Conservation (phyloP, 352 stramenopile species). For the Globisporangium acanthophoron region DNA sequence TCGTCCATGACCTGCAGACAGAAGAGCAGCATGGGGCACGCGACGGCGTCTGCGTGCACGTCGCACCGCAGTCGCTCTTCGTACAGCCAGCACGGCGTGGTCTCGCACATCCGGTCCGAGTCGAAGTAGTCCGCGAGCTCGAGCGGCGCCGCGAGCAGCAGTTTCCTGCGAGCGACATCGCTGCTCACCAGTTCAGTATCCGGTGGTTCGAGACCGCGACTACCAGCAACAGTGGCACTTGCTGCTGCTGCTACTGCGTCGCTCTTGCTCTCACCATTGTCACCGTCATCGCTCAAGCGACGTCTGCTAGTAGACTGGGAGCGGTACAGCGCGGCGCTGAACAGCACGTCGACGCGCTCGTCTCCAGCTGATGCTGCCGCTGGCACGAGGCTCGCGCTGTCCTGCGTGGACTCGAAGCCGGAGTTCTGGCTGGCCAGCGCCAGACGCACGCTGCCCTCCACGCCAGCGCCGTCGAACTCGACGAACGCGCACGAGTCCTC, state of each 20-base stretch:
- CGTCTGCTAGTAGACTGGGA: not conserved
- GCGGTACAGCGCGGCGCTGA: not conserved
- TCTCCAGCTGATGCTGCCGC: conserved; percentile 1
- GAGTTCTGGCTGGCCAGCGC: conserved; percentile 23
- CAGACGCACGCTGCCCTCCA: no score
- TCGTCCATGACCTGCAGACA: conserved; percentile 70
- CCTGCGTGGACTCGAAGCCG: conserved; percentile 46
- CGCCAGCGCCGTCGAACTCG: conserved; percentile 21
- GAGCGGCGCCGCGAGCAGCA: not conserved
- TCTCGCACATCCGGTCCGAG: conserved; percentile 53
- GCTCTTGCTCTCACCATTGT: not conserved
- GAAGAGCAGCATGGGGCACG: conserved; percentile 64
- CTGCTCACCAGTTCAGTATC: conserved; percentile 23
- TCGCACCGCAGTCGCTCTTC: conserved; percentile 28
- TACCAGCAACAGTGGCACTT: not conserved
- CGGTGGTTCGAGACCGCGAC: not conserved
- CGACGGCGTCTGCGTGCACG: conserved; percentile 30
- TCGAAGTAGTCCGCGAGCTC: conserved; percentile 72
- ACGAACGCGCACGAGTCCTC: conserved; percentile 21
- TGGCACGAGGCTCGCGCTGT: conserved; percentile 52
- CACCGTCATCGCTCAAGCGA: not conserved
- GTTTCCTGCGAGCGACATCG: conserved; percentile 12
- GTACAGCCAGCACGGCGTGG: conserved; percentile 54
- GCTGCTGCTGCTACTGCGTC: not conserved
- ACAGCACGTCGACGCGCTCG: not conserved